Evolutionary conservation across 2,329 filamentous ascomycete species (phyloP).

Genomic region (Beauveria bassiana): DNA sequence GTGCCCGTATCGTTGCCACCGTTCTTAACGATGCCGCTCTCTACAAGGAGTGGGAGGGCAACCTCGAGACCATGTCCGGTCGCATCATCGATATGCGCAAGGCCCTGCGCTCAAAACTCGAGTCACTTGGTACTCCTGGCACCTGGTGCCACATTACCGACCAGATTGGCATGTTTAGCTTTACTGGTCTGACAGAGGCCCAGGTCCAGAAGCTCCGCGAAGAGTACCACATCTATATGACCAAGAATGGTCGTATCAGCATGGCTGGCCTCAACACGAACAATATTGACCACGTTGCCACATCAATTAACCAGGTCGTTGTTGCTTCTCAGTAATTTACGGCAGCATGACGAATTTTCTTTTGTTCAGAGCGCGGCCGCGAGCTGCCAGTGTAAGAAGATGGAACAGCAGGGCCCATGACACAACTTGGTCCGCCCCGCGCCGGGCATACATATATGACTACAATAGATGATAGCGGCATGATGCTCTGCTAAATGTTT

Average conservation of each 20-base stretch:
- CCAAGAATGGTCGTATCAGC: constrained; percentile 95
- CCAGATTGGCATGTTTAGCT: constrained; percentile 99
- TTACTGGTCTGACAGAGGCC: constrained; percentile 68
- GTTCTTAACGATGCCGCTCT: constrained; percentile 76
- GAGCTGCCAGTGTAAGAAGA: constrained; percentile 7
- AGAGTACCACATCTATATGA: constrained; percentile 78
- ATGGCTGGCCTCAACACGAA: constrained; percentile 95
- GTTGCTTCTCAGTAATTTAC: constrained; percentile 15
- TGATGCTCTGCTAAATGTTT: constrained; percentile 4
- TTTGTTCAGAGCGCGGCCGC: not conserved
- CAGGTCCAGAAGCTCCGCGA: constrained; percentile 65
- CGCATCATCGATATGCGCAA: constrained; percentile 90
- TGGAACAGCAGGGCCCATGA: not conserved
- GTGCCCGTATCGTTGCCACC: constrained; percentile 76
- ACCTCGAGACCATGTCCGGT: constrained; percentile 88
- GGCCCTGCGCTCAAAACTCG: constrained; percentile 68
- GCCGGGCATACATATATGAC: constrained; percentile 3
- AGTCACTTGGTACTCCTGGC: constrained; percentile 77
- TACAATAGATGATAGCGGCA: constrained; percentile 4
- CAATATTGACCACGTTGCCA: constrained; percentile 90
- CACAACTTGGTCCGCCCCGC: not conserved
- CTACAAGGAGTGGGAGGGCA: constrained; percentile 87
- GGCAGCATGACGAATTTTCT: not conserved
- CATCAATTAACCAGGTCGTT: constrained; percentile 81
- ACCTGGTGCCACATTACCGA: constrained; percentile 96